Evolutionary conservation across 331 rosid species (phyloP), one percentile per base, ranked within the genome.

Genomic region (Phaseolus coccineus): DNA sequence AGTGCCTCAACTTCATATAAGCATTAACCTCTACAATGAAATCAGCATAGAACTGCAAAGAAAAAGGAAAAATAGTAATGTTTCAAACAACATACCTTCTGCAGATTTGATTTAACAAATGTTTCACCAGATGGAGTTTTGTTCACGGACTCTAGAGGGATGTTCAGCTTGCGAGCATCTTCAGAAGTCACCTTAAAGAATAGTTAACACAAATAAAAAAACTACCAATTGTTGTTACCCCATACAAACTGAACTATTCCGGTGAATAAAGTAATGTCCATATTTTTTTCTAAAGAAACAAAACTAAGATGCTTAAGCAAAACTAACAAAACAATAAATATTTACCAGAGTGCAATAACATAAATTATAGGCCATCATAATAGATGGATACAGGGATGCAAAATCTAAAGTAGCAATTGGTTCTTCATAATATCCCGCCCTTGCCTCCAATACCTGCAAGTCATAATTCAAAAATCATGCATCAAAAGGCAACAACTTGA

Each of bases 321-420:
- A 33, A 77, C 69, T 42, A 48, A 80, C 39, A 74, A 30, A 30
- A 58, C 64, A 76, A 4, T 19, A 35, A 71, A 86, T 74, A 79
- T 50, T 85, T 88, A 95, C 98, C 97, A 95, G 89, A 79, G 98
- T 91, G 86, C 98, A 95, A 86, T 95, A 95, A 80, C 98, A 95
- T 84, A 95, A 82, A 85, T 95, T 95, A 90, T 95, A 95, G 69
- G 99, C 99, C 99, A 95, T 95, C 99, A 95, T 95, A 71, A 95
- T 95, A 40, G 99, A 95, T 22, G 99, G 99, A 88, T 95, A 95
- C 85, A 95, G 80, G 37, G 99, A 95, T 69, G 99, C 99, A 81
- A 95, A 95, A 87, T 95, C 99, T 86, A 95, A 85, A 19, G 99
- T 95, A 80, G 97, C 97, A 86, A 95, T 95, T 62, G 99, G 99